A percentile compares a stretch with the other conserved stretches of the same genome.
phyloP scores from a whole-genome alignment of 441 rosid species.

The Syzygium malaccense region DNA sequence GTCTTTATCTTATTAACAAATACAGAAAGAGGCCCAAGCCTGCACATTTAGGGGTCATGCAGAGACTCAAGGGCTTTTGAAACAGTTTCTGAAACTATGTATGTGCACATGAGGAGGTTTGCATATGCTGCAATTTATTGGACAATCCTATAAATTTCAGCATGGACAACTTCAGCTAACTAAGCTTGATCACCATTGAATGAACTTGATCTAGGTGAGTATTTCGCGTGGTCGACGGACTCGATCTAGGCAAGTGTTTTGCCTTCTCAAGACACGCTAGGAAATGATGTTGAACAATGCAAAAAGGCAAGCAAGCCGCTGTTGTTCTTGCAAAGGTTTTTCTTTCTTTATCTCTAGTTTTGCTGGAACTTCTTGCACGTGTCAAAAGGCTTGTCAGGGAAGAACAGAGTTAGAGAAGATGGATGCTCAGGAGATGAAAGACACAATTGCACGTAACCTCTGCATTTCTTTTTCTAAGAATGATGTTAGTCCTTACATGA shows the following conservation, averaged over 20 bases:
- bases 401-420: not conserved
- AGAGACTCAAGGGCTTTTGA: not conserved
- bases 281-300: not conserved
- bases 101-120: not conserved
- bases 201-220: not conserved
- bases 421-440: not conserved
- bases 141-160: not conserved
- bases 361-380: not conserved
- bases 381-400: not conserved
- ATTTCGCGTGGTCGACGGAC: not conserved
- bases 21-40: not conserved
- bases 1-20: not conserved
- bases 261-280: not conserved
- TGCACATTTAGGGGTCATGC: not conserved
- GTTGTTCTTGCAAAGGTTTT: not conserved
- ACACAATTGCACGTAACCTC: not conserved
- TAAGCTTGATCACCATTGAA: not conserved
- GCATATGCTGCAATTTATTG: not conserved
- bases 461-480: not conserved
- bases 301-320: not conserved
- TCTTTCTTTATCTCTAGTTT: not conserved
- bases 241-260: not conserved
- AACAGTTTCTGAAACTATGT: not conserved
- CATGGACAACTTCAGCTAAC: not conserved
- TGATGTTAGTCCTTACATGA: not conserved